Conservation (phyloP, 805 yeast species). For the Ogataea ganodermae region DNA sequence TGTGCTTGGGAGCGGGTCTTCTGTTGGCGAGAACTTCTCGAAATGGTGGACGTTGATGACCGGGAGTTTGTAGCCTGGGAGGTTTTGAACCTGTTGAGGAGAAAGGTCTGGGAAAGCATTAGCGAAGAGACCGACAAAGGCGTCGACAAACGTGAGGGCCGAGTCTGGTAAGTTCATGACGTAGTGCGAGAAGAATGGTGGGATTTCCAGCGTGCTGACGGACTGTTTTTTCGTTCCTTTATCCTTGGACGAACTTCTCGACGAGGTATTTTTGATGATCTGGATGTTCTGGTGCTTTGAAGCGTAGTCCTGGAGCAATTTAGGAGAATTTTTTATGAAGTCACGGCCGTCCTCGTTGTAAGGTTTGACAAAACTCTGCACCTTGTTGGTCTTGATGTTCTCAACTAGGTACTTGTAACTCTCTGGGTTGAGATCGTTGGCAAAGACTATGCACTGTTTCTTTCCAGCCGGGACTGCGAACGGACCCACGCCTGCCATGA, state of each 20-base stretch:
- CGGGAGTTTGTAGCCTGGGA: constrained; percentile 63
- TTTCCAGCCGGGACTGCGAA: constrained; percentile 96
- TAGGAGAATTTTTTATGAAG: constrained; percentile 65
- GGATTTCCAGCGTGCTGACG: constrained; percentile 40
- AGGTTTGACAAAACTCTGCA: constrained; percentile 56
- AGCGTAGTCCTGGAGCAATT: constrained; percentile 50
- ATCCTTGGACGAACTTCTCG: constrained; percentile 24
- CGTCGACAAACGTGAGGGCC: constrained; percentile 79
- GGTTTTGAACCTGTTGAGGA: constrained; percentile 34
- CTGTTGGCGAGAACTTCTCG: constrained; percentile 80
- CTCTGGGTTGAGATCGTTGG: constrained; percentile 92
- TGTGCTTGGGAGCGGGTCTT: constrained; percentile 62
- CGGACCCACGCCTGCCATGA: constrained; percentile 98
- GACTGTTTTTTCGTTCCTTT: constrained; percentile 30
- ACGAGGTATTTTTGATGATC: constrained; percentile 37
- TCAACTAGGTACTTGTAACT: constrained; percentile 68
- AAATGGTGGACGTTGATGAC: constrained; percentile 87
- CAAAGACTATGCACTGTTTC: constrained; percentile 75
- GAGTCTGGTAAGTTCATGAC: constrained; percentile 97
- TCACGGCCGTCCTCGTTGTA: constrained; percentile 81
- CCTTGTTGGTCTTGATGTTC: constrained; percentile 68
- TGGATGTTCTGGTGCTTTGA: constrained; percentile 39
- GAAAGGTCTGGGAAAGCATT: constrained; percentile 39
- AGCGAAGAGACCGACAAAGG: constrained; percentile 71
- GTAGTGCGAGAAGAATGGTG: constrained; percentile 64